phyloP scores from a whole-genome alignment of 1,139 yeast genomes.

The Zygoascus meyerae region DNA sequence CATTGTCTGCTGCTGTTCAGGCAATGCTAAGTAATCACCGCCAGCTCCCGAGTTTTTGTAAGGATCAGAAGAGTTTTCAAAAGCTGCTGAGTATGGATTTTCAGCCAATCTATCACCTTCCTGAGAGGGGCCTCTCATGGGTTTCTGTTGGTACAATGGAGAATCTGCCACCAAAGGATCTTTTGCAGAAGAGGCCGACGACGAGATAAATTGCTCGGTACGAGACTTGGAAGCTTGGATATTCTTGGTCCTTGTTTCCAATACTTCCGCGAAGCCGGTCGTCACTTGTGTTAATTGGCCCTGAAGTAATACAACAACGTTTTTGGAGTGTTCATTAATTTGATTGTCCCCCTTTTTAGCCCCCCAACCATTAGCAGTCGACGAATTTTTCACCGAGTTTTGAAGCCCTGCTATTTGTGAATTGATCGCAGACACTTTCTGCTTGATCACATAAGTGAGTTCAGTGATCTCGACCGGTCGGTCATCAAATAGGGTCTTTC shows the following conservation, averaged over 20 bases:
- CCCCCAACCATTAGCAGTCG: slow-evolving; percentile 28
- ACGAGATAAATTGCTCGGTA: slow-evolving; percentile 73
- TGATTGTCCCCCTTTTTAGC: slow-evolving; percentile 49
- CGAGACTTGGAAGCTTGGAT: slow-evolving; percentile 77
- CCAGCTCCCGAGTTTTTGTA: slow-evolving; percentile 8
- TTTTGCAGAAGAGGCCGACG: slow-evolving; percentile 36
- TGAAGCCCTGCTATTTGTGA: slow-evolving; percentile 66
- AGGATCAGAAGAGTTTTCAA: slow-evolving; percentile 12
- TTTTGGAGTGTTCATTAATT: slow-evolving; percentile 66
- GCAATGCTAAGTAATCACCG: slow-evolving; percentile 44
- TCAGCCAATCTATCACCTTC: slow-evolving; percentile 24
- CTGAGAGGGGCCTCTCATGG: slow-evolving; percentile 8
- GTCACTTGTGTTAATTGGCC: slow-evolving; percentile 88
- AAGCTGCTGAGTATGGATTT: slow-evolving; percentile 30
- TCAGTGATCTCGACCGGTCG: slow-evolving; percentile 92
- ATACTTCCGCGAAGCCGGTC: slow-evolving; percentile 82
- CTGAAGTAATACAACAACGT: slow-evolving; percentile 79
- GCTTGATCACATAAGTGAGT: slow-evolving; percentile 86
- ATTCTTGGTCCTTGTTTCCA: slow-evolving; percentile 78
- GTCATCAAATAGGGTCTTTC: slow-evolving; percentile 92
- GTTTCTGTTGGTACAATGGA: slow-evolving; percentile 10
- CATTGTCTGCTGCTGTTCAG: slow-evolving; percentile 73
- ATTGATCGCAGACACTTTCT: slow-evolving; percentile 83
- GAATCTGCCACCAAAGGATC: slow-evolving; percentile 23
- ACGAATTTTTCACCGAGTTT: slow-evolving; percentile 32